Percentiles rank a stretch among this genome's conserved stretches.
phyloP scores from a whole-genome alignment of 371 early-diverging fungal genomes.

The Mucor racemosus region DNA sequence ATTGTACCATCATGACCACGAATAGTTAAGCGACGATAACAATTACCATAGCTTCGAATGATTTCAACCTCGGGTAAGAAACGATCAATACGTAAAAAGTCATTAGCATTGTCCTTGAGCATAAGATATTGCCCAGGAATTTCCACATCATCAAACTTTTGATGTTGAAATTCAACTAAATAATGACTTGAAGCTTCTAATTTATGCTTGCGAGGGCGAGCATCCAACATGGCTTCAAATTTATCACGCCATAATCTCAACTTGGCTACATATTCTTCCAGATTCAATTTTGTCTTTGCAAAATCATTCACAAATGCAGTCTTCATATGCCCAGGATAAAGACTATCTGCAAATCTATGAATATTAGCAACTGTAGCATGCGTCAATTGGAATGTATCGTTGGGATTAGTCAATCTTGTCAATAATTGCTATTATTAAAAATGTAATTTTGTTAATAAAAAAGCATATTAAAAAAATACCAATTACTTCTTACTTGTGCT shows the following conservation, averaged over 20 bases:
- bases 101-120: constrained; percentile 80
- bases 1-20: constrained; percentile 91
- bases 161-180: constrained; percentile 96
- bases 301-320: constrained; percentile 90
- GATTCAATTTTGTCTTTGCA: constrained; percentile 77
- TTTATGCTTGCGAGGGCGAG: constrained; percentile 79
- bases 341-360: constrained; percentile 81
- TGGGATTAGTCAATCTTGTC: constrained; percentile 64
- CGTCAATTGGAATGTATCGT: constrained; percentile 69
- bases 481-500: constrained; percentile 66
- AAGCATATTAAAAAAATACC: no score
- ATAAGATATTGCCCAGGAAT: constrained; percentile 97
- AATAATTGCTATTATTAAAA: constrained; percentile 57
- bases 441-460: no score
- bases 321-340: constrained; percentile 78
- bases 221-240: constrained; percentile 83
- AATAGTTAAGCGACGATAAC: constrained; percentile 81
- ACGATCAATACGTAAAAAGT: constrained; percentile 93
- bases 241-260: constrained; percentile 89
- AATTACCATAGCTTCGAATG: constrained; percentile 77
- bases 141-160: constrained; percentile 97
- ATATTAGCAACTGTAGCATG: constrained; percentile 84
- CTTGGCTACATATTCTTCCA: constrained; percentile 80
- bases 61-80: constrained; percentile 90
- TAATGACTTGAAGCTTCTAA: constrained; percentile 88